Conservation (phyloP, 345 rosid genomes). For the Linum lewisii region DNA sequence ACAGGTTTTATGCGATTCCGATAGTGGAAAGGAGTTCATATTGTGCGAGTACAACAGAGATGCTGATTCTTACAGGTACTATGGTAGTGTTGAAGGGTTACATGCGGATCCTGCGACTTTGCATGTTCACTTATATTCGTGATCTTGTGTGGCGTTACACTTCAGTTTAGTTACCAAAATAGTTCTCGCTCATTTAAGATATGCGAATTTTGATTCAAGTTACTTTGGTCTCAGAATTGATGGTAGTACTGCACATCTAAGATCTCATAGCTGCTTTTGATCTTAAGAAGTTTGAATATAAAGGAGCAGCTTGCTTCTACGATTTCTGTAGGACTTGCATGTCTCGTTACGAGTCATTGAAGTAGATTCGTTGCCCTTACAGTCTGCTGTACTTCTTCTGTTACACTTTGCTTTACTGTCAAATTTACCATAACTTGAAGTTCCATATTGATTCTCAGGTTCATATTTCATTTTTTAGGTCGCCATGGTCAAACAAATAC, state of each 20-base stretch:
- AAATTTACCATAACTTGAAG: too few species aligned
- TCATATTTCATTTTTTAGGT: constrained; percentile 30
- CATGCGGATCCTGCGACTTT: too few species aligned
- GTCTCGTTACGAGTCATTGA: neutral
- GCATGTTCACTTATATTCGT: too few species aligned
- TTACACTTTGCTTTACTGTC: neutral
- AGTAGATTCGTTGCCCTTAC: neutral
- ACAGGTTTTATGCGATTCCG: constrained; percentile 65
- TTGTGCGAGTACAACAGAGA: constrained; percentile 96
- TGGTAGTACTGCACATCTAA: neutral
- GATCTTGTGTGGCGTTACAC: too few species aligned
- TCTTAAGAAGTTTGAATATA: neutral
- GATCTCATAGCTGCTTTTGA: neutral
- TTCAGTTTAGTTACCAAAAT: neutral
- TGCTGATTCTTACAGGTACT: constrained; percentile 88
- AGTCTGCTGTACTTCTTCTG: neutral
- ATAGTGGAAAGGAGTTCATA: constrained; percentile 68
- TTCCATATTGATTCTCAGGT: neutral
- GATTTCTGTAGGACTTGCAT: neutral
- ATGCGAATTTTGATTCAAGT: too few species aligned
- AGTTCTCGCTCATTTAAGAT: neutral
- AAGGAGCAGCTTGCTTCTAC: neutral
- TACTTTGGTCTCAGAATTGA: too few species aligned
- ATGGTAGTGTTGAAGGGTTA: neutral
- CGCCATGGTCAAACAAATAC: constrained; percentile 93